Evolutionary conservation across 192 early-diverging fungal genomes (phyloP), one percentile per base, ranked within the genome.

Genomic region (Podila epigama): DNA sequence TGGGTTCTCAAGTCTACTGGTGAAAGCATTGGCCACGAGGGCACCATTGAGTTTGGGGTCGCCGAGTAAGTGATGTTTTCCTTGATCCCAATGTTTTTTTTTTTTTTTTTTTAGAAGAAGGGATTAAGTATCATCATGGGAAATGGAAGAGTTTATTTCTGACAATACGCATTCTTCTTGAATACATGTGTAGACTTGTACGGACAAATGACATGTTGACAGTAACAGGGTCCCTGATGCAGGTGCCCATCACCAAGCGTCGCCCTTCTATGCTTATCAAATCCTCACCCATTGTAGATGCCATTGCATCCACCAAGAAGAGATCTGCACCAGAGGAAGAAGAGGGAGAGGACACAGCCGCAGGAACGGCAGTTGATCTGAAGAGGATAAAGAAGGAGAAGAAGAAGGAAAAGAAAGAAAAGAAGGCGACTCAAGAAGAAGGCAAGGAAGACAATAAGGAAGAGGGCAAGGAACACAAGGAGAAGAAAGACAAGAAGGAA

Each of bases 141-240:
- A 50, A 3, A 0, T 22, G n/a, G n/a, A 48, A 34, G 18, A 15
- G 29, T 29, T 27, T 37, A 6, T 5, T 9, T 20, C 37, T 22
- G 39, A 60, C 25, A 15, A 36, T 12, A 2, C 12, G 27, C 34
- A 32, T 5, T 55, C 11, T 58, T 25, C n/a, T 6, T n/a, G 20
- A 31, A 37, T 32, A 6, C 31, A 18, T 27, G 4, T 55, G 50
- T 57, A 94, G 93, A 37, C 83, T 96, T 51, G 89, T 91, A 51
- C 87, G 89, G 33, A 90, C 91, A 50, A 94, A 92, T 80, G 91
- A 93, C 34, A 91, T 96, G 68, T 81, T 96, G 40, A 91, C 92
- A 16, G 88, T 96, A 25, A 90, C 89, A 42, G 94, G 94, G 51
- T 90, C 93, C 4, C 68, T 96, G 59, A 68, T 83, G 54, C 61